phyloP scores from a whole-genome alignment of 2,329 filamentous ascomycete species.

The Rutstroemia sp. region DNA sequence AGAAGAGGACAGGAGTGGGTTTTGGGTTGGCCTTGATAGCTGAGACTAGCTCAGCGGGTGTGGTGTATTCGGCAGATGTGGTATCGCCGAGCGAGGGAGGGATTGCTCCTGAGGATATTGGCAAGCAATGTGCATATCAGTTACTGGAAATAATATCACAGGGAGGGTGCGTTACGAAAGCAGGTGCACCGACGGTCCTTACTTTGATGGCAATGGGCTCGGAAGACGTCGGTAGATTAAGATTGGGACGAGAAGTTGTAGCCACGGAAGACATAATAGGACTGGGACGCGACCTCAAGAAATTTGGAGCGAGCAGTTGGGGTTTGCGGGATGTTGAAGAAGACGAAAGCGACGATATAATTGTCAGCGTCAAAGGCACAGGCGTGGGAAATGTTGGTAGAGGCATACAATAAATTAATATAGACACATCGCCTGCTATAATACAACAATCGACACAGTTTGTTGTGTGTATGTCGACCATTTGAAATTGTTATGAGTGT shows the following conservation, averaged over 20 bases:
- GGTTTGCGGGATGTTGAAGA: slow-evolving; percentile 70
- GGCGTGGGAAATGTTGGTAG: slow-evolving; percentile 93
- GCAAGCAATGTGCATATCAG: slow-evolving; percentile 81
- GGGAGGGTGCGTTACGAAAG: slow-evolving; percentile 72
- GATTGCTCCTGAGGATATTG: slow-evolving; percentile 81
- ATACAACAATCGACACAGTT: background rate
- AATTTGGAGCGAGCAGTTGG: slow-evolving; percentile 89
- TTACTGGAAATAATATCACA: slow-evolving; percentile 74
- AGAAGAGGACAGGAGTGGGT: slow-evolving; percentile 72
- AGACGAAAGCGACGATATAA: slow-evolving; percentile 57
- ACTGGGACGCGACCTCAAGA: slow-evolving; percentile 74
- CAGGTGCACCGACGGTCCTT: slow-evolving; percentile 67
- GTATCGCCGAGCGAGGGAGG: slow-evolving; percentile 70
- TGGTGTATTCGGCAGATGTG: slow-evolving; percentile 83
- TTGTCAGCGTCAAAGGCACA: slow-evolving; percentile 85
- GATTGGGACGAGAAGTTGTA: slow-evolving; percentile 73
- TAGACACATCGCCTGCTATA: background rate
- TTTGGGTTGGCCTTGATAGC: slow-evolving; percentile 89
- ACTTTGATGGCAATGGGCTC: slow-evolving; percentile 97
- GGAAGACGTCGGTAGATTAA: slow-evolving; percentile 85
- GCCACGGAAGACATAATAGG: slow-evolving; percentile 74
- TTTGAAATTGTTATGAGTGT: background rate
- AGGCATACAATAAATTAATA: slow-evolving; percentile 59
- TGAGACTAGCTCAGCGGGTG: slow-evolving; percentile 74
- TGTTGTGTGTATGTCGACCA: background rate